These are phyloP conservation scores for Spergularia marina DNA, from an alignment of 148 eudicot genomes.

Conservation along the genomic window DNA sequence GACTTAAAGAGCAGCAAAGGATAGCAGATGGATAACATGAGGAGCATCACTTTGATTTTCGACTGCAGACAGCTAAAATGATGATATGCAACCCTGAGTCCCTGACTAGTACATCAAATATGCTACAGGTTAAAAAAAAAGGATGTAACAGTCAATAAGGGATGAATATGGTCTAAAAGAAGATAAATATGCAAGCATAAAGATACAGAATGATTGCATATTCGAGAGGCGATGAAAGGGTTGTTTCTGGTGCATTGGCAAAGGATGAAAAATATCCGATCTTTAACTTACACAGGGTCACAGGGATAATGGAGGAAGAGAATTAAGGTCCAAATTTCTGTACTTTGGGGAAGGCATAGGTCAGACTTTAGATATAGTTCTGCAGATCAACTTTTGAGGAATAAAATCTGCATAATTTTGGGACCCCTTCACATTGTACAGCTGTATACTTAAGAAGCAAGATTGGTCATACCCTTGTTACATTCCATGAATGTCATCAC, in stretches of 20 bases:
- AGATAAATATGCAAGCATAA: constrained; percentile 25
- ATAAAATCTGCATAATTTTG: constrained; percentile 19
- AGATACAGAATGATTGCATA: constrained; percentile 22
- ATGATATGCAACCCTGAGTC: background rate
- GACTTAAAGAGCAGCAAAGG: background rate
- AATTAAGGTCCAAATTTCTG: constrained; percentile 15
- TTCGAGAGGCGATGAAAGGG: constrained; percentile 5
- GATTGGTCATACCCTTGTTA: constrained; percentile 14
- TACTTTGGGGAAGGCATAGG: constrained; percentile 4
- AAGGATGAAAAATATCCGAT: background rate
- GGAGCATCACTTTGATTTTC: background rate
- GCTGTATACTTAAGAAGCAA: constrained; percentile 7
- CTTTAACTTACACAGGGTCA: background rate
- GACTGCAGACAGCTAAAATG: too few relatives aligned
- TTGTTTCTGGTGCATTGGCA: constrained; percentile 16
- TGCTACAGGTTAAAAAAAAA: background rate
- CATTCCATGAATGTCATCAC: constrained; percentile 20
- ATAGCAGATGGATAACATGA: constrained; percentile 11
- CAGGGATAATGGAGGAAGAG: background rate
- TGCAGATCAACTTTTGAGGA: constrained; percentile 10
- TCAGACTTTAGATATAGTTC: background rate
- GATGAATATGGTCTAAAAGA: background rate
- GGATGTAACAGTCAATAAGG: constrained; percentile 20
- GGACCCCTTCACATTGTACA: constrained; percentile 17
- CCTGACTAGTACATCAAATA: background rate